A percentile compares a stretch with the other conserved stretches of the same genome.
Conservation (phyloP, 192 early-diverging fungal species). For the Phycomyces nitens region DNA sequence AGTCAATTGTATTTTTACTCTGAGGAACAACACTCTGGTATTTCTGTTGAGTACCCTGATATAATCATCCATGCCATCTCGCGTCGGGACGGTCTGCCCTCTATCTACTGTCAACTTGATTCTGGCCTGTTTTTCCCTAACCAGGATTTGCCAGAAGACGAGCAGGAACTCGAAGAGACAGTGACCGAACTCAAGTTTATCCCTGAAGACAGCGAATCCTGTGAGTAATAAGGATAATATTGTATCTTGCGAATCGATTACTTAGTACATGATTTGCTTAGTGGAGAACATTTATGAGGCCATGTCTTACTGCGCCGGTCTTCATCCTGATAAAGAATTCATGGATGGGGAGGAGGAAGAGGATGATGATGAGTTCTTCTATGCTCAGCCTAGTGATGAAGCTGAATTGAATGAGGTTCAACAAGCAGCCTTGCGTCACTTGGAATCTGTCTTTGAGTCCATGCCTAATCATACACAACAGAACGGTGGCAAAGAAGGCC, state of each 20-base stretch:
- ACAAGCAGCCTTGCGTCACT: constrained; percentile 34
- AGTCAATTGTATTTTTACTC: constrained; percentile 58
- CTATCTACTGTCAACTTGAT: constrained; percentile 68
- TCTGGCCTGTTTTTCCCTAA: constrained; percentile 32
- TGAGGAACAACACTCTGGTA: constrained; percentile 35
- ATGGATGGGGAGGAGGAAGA: constrained; percentile 42
- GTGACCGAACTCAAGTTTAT: constrained; percentile 57
- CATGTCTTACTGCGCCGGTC: constrained; percentile 59
- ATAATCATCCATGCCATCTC: constrained; percentile 72
- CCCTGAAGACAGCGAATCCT: constrained; percentile 49
- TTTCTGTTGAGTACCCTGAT: constrained; percentile 59
- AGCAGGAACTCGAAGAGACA: constrained; percentile 41
- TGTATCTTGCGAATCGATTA: background rate
- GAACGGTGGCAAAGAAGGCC: constrained; percentile 2
- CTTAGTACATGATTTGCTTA: no score
- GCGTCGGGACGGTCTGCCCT: constrained; percentile 46
- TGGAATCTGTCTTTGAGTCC: constrained; percentile 30
- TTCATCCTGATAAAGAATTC: constrained; percentile 63
- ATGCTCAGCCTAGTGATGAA: constrained; percentile 32
- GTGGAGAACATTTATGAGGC: constrained; percentile 67
- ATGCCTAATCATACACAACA: background rate
- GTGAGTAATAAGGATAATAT: constrained; percentile 37
- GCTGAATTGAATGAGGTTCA: constrained; percentile 39
- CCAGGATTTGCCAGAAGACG: constrained; percentile 30
- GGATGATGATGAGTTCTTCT: constrained; percentile 31